phyloP scores from a whole-genome alignment of 441 rosid species.

The Jatropha multifida region DNA sequence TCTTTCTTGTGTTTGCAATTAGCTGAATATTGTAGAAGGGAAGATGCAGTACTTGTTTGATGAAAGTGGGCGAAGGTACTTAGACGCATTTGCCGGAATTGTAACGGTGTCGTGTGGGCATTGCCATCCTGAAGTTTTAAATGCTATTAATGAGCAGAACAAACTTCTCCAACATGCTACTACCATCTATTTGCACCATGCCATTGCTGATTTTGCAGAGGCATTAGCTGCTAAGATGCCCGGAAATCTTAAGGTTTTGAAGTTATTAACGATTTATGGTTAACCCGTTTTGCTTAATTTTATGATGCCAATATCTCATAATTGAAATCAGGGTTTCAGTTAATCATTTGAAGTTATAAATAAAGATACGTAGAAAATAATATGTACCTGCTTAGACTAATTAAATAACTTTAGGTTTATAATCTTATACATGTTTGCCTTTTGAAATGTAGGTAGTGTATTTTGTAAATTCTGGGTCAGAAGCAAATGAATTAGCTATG shows the following conservation, averaged over 20 bases:
- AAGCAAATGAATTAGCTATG: constrained; percentile 95
- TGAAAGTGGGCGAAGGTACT: constrained; percentile 70
- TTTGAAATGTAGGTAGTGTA: constrained; percentile 69
- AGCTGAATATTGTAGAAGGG: constrained; percentile 94
- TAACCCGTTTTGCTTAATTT: not conserved
- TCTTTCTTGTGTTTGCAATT: not conserved
- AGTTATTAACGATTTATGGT: not conserved
- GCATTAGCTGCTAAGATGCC: constrained; percentile 91
- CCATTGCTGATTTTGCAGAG: constrained; percentile 86
- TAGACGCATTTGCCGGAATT: constrained; percentile 89
- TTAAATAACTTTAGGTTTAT: not conserved
- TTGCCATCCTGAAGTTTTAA: constrained; percentile 76
- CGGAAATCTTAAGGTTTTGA: constrained; percentile 70
- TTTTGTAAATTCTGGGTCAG: constrained; percentile 89
- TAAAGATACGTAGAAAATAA: not conserved
- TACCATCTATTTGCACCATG: constrained; percentile 81
- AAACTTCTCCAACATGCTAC: constrained; percentile 90
- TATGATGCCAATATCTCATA: no score
- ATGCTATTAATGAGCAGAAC: constrained; percentile 73
- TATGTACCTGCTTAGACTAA: not conserved
- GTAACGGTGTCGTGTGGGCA: constrained; percentile 96
- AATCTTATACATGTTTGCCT: not conserved
- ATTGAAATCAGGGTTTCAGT: not conserved
- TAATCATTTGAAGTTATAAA: not conserved
- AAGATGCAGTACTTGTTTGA: constrained; percentile 96